Base-by-base conservation (phyloP, 805 yeast species). In the Myxozyma udenii region DNA sequence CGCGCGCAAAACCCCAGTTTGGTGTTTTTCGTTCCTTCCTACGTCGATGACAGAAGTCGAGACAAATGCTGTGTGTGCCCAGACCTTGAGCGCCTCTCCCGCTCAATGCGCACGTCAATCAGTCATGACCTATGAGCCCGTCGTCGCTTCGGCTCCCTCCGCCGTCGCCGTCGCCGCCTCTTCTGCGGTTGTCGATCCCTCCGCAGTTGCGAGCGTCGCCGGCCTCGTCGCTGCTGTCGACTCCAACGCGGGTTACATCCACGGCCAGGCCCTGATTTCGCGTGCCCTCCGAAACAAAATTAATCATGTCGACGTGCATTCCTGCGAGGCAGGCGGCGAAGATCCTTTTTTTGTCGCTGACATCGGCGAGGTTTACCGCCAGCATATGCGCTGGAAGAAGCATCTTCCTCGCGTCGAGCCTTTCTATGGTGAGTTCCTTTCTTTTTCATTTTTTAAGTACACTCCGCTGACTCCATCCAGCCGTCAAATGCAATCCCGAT, bases 401-500 rank as follows among this genome's bases (percentile, higher is more conserved):
- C 67, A 73, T 36, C 74, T 91, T 63, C 95, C 96, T 19, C 73
- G 82, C 40, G 83, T 91, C 33, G 77, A 78, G 50, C 96, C 97
- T n/a, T 84, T 78, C 65, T 91, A 90, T 69, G 58, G 57, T 53
- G 39, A 6, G 50, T n/a, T 19, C 21, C 6, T 4, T 30, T 25
- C 24, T 14, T 26, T 35, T 24, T 6, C 24, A 25, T 19, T 16
- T 16, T 32, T 21, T 21, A 40, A 21, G 21, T 4, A 23, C 24
- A 35, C 4, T 37, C 37, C 24, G 42, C 37, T 43, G n/a, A 14
- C 4, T 5, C 14, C 19, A 33, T 9, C 4, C 38, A 53, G 98
- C 98, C 18, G 93, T 91, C 61, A 91, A 91, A 71, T 91, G 98
- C 72, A 91, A 91, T 73, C 85, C 89, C 35, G 83, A 88, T 65